Conservation (phyloP, 371 early-diverging fungal species). For the Gilbertella persicaria region DNA sequence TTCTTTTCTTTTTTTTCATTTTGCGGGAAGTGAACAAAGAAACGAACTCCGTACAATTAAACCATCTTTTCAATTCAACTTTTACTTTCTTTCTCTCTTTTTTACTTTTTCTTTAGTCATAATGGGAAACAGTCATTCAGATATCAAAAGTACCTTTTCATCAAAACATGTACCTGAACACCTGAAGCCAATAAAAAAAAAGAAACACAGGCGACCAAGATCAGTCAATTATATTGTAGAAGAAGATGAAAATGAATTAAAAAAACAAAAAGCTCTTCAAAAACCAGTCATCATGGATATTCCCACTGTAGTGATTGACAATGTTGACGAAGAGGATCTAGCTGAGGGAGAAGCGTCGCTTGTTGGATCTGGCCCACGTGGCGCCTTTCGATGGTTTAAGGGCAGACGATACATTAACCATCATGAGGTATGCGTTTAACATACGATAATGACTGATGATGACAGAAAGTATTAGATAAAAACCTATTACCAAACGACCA, state of each 20-base stretch:
- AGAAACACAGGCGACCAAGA: neutral
- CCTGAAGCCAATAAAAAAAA: conserved; percentile 9
- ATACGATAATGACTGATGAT: too few relatives aligned
- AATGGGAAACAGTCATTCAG: conserved; percentile 16
- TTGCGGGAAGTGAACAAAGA: neutral
- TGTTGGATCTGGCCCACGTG: conserved; percentile 23
- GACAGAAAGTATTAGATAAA: neutral
- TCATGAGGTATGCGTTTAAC: too few relatives aligned
- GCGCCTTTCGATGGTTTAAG: conserved; percentile 36
- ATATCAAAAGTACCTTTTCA: conserved; percentile 3
- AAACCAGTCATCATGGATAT: neutral
- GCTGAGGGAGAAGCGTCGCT: conserved; percentile 6
- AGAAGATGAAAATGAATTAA: neutral
- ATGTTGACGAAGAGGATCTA: neutral
- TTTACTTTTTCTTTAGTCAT: neutral
- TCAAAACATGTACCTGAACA: conserved; percentile 7
- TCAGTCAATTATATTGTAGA: neutral
- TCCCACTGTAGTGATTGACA: neutral
- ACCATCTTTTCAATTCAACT: neutral
- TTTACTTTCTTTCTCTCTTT: neutral
- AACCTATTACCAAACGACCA: conserved; percentile 30
- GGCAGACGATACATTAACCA: conserved; percentile 16
- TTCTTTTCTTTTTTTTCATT: neutral
- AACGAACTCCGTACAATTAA: conserved; percentile 3
- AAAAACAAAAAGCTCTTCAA: neutral